Percentiles rank a stretch among this genome's conserved stretches.
Conservation (phyloP, 2,329 filamentous ascomycete genomes). For the Cytospora piceae region DNA sequence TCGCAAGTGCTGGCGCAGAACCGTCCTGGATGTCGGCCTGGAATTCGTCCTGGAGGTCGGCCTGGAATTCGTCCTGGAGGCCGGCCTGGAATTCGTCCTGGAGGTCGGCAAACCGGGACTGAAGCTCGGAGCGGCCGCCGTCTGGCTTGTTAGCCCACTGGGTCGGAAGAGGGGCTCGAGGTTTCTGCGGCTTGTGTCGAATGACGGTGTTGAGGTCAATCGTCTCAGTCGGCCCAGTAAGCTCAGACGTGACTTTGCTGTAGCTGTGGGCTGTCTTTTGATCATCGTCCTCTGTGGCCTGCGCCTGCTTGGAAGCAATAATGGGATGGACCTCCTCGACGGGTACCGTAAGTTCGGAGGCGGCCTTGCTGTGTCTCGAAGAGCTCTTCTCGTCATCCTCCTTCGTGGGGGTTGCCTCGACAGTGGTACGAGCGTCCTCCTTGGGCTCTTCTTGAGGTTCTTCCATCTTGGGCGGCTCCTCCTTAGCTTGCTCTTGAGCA, state of each 20-base stretch:
- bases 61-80: too few relatives aligned
- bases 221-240: slow-evolving; percentile 12
- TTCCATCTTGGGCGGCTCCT: background rate
- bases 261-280: slow-evolving; percentile 4
- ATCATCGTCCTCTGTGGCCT: background rate
- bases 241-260: slow-evolving; percentile 16
- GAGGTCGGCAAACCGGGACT: slow-evolving; percentile 10
- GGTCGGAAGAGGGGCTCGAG: slow-evolving; percentile 8
- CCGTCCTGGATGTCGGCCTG: background rate
- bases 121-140: slow-evolving; percentile 5
- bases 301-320: background rate
- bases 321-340: slow-evolving; percentile 11
- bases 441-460: background rate
- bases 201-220: slow-evolving; percentile 24
- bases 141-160: slow-evolving; percentile 5
- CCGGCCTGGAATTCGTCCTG: slow-evolving; percentile 3
- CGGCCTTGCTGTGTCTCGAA: slow-evolving; percentile 6
- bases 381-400: background rate
- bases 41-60: slow-evolving; percentile 6
- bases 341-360: slow-evolving; percentile 6
- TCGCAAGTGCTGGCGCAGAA: background rate
- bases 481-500: background rate
- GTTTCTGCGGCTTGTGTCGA: slow-evolving; percentile 17
- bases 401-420: background rate
- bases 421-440: background rate